phyloP scores from a whole-genome alignment of 2,329 filamentous ascomycete genomes.

The Apiospora malaysiana region DNA sequence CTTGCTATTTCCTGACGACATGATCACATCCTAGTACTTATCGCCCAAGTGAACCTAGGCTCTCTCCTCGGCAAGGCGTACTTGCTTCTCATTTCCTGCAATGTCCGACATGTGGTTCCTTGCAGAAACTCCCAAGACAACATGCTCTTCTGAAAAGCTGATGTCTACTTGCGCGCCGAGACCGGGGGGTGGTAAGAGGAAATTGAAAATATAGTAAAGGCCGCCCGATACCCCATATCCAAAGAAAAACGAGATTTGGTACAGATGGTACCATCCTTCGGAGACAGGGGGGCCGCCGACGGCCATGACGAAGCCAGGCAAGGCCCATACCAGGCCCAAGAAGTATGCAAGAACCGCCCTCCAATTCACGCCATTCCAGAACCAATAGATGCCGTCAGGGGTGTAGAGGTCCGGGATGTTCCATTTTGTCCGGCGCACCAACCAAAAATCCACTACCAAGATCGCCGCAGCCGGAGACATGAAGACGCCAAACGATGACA shows the following conservation, averaged over 20 bases:
- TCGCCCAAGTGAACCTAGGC: background rate
- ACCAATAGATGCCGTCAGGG: conserved; percentile 30
- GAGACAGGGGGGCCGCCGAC: conserved; percentile 25
- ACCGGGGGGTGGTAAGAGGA: conserved; percentile 25
- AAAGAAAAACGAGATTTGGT: conserved; percentile 28
- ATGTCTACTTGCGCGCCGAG: conserved; percentile 25
- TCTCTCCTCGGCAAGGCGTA: background rate
- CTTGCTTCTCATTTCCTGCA: conserved; percentile 19
- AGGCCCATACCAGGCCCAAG: conserved; percentile 25
- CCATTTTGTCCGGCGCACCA: conserved; percentile 28
- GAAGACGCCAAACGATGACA: conserved; percentile 32
- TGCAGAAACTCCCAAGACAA: background rate
- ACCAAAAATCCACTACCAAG: conserved; percentile 31
- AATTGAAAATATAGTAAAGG: conserved; percentile 25
- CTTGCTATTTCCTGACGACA: background rate
- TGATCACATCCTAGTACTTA: background rate
- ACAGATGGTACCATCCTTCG: conserved; percentile 26
- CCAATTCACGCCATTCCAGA: conserved; percentile 24
- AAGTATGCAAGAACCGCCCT: conserved; percentile 28
- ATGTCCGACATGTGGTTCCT: conserved; percentile 18
- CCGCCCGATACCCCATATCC: conserved; percentile 25
- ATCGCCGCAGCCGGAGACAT: conserved; percentile 30
- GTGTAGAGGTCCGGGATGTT: conserved; percentile 32
- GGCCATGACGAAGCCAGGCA: conserved; percentile 27
- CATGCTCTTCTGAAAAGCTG: conserved; percentile 15